Percentiles rank a stretch among this genome's conserved stretches.
Evolutionary conservation across 2,329 filamentous ascomycete genomes (phyloP).

Genomic region (Sarocladiaceae sp.): DNA sequence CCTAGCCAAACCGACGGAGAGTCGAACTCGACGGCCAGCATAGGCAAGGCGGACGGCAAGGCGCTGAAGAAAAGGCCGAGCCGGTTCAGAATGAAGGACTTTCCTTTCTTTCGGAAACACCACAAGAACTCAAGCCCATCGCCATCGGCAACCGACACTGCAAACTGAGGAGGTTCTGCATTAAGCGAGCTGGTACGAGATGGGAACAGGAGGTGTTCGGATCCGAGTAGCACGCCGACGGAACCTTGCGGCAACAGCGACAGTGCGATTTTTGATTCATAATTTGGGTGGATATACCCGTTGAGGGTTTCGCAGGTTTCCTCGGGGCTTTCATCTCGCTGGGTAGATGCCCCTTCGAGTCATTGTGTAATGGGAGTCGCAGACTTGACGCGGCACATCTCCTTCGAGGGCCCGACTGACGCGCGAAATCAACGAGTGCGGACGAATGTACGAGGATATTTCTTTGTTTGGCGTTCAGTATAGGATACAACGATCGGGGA

Average conservation of each 20-base stretch:
- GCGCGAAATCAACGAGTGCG: neutral
- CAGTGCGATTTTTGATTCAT: neutral
- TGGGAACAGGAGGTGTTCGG: neutral
- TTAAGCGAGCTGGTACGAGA: neutral
- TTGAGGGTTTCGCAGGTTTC: too few species aligned
- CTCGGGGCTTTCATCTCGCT: too few species aligned
- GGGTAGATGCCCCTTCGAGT: too few species aligned
- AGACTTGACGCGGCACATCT: too few species aligned
- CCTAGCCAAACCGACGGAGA: constrained; percentile 21
- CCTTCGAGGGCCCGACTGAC: too few species aligned
- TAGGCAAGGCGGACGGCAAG: constrained; percentile 41
- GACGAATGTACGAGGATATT: constrained; percentile 1
- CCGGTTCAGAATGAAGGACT: constrained; percentile 56
- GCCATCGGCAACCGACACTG: constrained; percentile 25
- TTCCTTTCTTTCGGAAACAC: constrained; percentile 50
- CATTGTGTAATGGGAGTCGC: too few species aligned
- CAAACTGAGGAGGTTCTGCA: constrained; percentile 19
- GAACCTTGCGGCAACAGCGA: neutral
- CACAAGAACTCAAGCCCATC: constrained; percentile 37
- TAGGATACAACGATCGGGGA: constrained; percentile 1
- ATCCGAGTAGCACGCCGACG: neutral
- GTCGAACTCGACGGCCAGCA: constrained; percentile 31
- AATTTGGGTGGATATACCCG: too few species aligned
- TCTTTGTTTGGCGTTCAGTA: constrained; percentile 7
- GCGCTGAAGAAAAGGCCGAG: constrained; percentile 56